Percentiles rank a stretch among this genome's conserved stretches.
Conservation (phyloP, 1,139 yeast genomes). For the Candida sanyaensis region DNA sequence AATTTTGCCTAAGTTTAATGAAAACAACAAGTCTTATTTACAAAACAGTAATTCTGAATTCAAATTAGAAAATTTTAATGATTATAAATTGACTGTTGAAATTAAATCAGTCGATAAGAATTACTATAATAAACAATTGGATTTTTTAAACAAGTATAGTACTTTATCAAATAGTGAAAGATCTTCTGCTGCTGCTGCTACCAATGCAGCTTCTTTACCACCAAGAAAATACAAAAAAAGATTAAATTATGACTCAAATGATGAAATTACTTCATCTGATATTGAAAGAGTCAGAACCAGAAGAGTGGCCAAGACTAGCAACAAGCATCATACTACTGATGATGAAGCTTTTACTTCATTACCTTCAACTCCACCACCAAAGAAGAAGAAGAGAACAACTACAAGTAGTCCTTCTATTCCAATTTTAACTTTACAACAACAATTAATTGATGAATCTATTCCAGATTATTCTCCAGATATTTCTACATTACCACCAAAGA, state of each 20-base stretch:
- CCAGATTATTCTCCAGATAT: conserved; percentile 80
- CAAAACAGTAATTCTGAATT: conserved; percentile 28
- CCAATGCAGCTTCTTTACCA: conserved; percentile 17
- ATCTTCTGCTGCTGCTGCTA: conserved; percentile 12
- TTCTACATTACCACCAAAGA: conserved; percentile 62
- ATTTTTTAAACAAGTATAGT: conserved; percentile 53
- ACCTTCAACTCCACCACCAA: conserved; percentile 25
- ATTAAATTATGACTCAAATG: conserved; percentile 20
- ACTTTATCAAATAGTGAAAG: conserved; percentile 24
- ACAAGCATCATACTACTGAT: conserved; percentile 11
- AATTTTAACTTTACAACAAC: conserved; percentile 41
- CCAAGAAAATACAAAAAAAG: conserved; percentile 35
- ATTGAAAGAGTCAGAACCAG: conserved; percentile 57
- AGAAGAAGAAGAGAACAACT: conserved; percentile 15
- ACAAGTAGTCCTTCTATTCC: conserved; percentile 16
- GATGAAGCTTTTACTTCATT: conserved; percentile 5
- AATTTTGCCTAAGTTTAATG: conserved; percentile 19
- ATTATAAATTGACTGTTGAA: conserved; percentile 49
- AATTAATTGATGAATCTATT: conserved; percentile 55
- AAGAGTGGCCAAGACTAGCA: conserved; percentile 42
- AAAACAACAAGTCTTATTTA: conserved; percentile 1
- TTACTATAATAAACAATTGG: conserved; percentile 49
- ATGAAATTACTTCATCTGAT: conserved; percentile 29
- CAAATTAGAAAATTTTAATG: conserved; percentile 49
- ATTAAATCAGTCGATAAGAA: conserved; percentile 43